Conservation (phyloP, 2,329 filamentous ascomycete genomes). For the Phyllachora maydis region DNA sequence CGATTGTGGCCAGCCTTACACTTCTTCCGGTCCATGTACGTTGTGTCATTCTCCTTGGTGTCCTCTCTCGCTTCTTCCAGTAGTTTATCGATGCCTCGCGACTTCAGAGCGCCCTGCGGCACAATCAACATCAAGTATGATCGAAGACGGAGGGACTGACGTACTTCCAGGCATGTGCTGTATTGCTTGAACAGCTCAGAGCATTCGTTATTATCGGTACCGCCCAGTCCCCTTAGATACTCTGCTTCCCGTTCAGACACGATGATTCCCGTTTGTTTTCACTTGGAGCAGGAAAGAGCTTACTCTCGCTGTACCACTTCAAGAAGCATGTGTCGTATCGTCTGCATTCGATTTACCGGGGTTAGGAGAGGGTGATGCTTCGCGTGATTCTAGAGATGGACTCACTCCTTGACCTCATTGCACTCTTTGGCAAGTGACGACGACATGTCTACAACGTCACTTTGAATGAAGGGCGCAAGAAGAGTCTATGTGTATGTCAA, state of each 20-base stretch:
- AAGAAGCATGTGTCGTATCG: slow-evolving; percentile 94
- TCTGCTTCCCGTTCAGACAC: slow-evolving; percentile 29
- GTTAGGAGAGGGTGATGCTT: background rate
- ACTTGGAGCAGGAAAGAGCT: slow-evolving; percentile 10
- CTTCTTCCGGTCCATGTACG: slow-evolving; percentile 27
- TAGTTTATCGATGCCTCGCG: slow-evolving; percentile 81
- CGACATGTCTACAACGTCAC: slow-evolving; percentile 48
- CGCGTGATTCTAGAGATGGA: no score
- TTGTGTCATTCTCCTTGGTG: slow-evolving; percentile 67
- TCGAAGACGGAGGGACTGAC: no score
- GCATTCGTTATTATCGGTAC: slow-evolving; percentile 60
- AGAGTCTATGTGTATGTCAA: no score
- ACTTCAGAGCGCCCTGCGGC: slow-evolving; percentile 70
- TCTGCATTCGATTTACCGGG: slow-evolving; percentile 20
- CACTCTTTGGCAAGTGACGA: slow-evolving; percentile 88
- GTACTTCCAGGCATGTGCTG: slow-evolving; percentile 67
- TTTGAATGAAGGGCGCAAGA: no score
- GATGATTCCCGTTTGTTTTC: no score
- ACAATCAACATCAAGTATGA: no score
- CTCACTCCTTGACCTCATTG: slow-evolving; percentile 88
- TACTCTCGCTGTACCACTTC: slow-evolving; percentile 99
- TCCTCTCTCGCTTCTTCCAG: slow-evolving; percentile 79
- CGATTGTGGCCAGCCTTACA: no score
- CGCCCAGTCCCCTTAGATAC: slow-evolving; percentile 71
- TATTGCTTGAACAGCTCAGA: slow-evolving; percentile 74